These are phyloP conservation scores for Phytophthora pini DNA, from an alignment of 352 stramenopile species.

Conservation along the genomic window DNA sequence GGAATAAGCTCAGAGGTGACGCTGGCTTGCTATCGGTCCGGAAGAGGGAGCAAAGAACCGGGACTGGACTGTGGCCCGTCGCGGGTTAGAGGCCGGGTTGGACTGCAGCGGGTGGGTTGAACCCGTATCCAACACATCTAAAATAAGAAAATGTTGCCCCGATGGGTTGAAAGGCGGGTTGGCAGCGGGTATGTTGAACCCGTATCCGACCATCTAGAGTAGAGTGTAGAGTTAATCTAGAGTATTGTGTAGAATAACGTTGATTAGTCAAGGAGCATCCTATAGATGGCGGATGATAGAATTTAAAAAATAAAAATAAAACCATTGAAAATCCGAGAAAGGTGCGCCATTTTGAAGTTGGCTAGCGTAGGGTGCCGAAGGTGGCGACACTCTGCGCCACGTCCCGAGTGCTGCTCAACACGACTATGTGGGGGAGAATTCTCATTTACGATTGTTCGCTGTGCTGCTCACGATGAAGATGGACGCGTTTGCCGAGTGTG, in stretches of 20 bases:
- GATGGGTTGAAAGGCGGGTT: too few relatives aligned
- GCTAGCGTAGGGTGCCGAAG: conserved; percentile 11
- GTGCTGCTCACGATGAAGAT: conserved; percentile 28
- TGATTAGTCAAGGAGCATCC: too few relatives aligned
- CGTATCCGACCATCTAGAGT: too few relatives aligned
- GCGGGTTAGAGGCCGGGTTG: too few relatives aligned
- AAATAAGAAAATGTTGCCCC: too few relatives aligned
- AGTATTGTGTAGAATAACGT: too few relatives aligned
- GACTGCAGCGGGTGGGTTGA: too few relatives aligned
- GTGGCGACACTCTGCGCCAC: conserved; percentile 25
- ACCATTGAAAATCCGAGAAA: background rate
- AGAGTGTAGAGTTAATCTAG: too few relatives aligned
- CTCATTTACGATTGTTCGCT: conserved; percentile 38
- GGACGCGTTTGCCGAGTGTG: conserved; percentile 66
- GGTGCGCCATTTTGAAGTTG: background rate
- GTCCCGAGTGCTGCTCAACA: conserved; percentile 7
- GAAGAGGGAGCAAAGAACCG: conserved; percentile 35
- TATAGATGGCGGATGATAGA: too few relatives aligned
- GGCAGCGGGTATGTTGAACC: too few relatives aligned
- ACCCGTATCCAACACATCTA: too few relatives aligned
- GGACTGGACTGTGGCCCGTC: background rate
- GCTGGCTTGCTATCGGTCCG: background rate
- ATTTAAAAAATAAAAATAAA: too few relatives aligned
- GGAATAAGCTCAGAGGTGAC: conserved; percentile 27
- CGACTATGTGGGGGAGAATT: background rate